These are phyloP conservation scores for Heliamphora exappendiculata DNA, from an alignment of 148 eudicot species.

Conservation along the genomic window DNA sequence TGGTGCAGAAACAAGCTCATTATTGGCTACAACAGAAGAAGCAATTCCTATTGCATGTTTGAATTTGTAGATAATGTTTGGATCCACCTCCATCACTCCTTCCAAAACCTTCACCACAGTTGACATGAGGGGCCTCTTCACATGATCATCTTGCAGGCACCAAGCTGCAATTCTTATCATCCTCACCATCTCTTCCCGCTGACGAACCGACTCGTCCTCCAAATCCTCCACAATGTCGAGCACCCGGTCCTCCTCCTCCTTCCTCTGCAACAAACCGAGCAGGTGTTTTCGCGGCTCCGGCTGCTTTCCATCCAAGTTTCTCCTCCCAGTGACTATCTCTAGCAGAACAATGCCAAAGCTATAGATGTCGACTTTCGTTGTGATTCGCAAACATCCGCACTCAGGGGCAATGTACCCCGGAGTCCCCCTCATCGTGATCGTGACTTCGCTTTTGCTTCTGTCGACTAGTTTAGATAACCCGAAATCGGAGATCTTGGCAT, in stretches of 20 bases:
- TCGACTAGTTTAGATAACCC: slow-evolving; percentile 12
- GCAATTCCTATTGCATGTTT: slow-evolving; percentile 2
- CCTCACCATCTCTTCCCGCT: slow-evolving; percentile 3
- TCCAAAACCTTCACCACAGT: slow-evolving; percentile 19
- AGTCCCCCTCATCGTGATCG: slow-evolving; percentile 12
- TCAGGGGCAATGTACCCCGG: slow-evolving; percentile 18
- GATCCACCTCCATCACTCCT: slow-evolving; percentile 16
- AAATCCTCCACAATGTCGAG: slow-evolving; percentile 5
- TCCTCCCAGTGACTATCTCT: slow-evolving; percentile 8
- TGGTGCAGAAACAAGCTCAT: background rate
- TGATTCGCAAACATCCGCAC: background rate
- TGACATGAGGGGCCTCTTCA: slow-evolving; percentile 10
- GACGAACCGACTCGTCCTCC: background rate
- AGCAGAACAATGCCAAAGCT: slow-evolving; percentile 16
- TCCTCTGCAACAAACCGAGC: slow-evolving; percentile 8
- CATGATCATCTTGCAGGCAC: slow-evolving; percentile 14
- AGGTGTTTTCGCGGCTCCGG: slow-evolving; percentile 7
- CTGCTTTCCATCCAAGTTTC: slow-evolving; percentile 7
- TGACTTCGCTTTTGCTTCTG: slow-evolving; percentile 9
- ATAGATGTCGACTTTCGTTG: slow-evolving; percentile 6
- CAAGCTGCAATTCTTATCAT: slow-evolving; percentile 14
- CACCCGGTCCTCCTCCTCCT: slow-evolving; percentile 6
- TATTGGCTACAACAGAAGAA: no score
- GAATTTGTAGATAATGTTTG: slow-evolving; percentile 6
- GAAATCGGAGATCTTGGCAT: slow-evolving; percentile 12